Conservation (phyloP, 345 rosid genomes). For the Sonneratia caseolaris region DNA sequence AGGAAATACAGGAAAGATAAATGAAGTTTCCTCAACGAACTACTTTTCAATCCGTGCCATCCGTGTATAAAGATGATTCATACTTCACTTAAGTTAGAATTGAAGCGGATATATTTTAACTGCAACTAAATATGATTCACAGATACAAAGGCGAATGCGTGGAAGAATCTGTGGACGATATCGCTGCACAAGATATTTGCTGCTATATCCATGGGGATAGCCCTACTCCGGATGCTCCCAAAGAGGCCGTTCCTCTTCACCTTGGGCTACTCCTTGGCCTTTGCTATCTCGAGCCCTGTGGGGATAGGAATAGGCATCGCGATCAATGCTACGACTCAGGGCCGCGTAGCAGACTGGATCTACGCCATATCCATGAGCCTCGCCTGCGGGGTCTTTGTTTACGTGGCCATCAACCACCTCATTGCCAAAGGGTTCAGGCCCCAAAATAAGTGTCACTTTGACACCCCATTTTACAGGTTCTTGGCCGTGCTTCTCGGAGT, state of each 20-base stretch:
- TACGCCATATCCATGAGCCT: conserved; percentile 72
- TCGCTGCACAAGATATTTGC: conserved; percentile 78
- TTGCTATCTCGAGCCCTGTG: conserved; percentile 63
- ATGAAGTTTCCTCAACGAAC: too few species aligned
- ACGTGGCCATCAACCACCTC: conserved; percentile 76
- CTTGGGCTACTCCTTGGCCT: conserved; percentile 55
- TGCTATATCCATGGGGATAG: conserved; percentile 87
- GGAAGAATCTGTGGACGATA: conserved; percentile 87
- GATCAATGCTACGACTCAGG: conserved; percentile 67
- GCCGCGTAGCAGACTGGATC: conserved; percentile 53
- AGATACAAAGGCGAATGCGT: conserved; percentile 52
- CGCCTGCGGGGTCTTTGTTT: conserved; percentile 81
- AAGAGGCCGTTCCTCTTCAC: conserved; percentile 66
- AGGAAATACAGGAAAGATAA: too few species aligned
- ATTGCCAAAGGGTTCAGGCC: conserved; percentile 73
- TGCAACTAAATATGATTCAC: background rate
- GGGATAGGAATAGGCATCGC: conserved; percentile 84
- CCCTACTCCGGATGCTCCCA: conserved; percentile 65
- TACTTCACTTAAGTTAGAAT: too few species aligned
- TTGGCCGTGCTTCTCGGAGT: conserved; percentile 64
- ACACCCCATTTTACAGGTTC: conserved; percentile 64
- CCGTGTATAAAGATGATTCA: too few species aligned
- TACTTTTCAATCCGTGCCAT: too few species aligned
- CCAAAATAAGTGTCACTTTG: conserved; percentile 31
- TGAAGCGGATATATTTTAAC: too few species aligned